These are phyloP conservation scores for Musa acuminata DNA, from an alignment of 176 grass and related monocot species.

Conservation along the genomic window DNA sequence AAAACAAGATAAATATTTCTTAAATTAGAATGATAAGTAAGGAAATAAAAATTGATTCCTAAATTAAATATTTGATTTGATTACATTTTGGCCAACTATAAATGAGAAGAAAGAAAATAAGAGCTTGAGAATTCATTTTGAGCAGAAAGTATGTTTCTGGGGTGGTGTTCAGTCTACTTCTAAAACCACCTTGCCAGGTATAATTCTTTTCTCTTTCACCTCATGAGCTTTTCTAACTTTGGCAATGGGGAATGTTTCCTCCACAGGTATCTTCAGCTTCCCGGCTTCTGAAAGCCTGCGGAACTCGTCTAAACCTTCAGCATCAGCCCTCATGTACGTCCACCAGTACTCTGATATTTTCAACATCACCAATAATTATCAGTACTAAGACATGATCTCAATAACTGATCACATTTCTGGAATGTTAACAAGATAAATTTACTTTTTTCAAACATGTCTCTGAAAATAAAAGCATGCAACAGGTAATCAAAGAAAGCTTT, in stretches of 20 bases:
- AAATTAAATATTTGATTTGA: too few species aligned
- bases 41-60: too few species aligned
- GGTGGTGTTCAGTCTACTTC: background rate
- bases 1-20: too few species aligned
- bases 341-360: constrained; percentile 59
- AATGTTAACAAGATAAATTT: too few species aligned
- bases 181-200: background rate
- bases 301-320: constrained; percentile 80
- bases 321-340: constrained; percentile 97
- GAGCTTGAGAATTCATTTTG: background rate
- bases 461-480: background rate
- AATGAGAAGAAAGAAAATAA: background rate
- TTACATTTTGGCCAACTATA: background rate
- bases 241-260: constrained; percentile 46
- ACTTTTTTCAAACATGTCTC: too few species aligned
- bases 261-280: constrained; percentile 80
- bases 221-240: background rate
- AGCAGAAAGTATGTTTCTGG: background rate
- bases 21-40: too few species aligned
- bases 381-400: background rate
- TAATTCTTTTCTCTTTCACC: background rate
- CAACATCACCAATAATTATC: constrained; percentile 8
- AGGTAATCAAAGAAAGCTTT: background rate
- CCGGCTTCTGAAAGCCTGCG: constrained; percentile 49
- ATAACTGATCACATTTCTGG: too few species aligned